phyloP scores from a whole-genome alignment of 2,329 filamentous ascomycete genomes.

The Ramularia collo-cygni region DNA sequence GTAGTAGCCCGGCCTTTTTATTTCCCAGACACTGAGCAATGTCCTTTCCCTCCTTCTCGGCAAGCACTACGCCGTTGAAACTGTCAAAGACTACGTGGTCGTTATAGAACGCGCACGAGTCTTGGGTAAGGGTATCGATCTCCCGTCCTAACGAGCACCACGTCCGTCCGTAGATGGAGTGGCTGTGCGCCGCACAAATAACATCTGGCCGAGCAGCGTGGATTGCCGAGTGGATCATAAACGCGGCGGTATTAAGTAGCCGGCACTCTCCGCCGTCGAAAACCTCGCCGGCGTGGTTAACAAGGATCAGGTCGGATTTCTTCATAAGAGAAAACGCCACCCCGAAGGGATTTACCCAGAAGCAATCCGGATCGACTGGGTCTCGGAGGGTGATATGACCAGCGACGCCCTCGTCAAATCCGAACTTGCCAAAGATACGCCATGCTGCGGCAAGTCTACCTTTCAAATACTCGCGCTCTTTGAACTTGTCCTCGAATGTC shows the following conservation, averaged over 20 bases:
- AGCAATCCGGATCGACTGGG: constrained; percentile 26
- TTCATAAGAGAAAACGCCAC: constrained; percentile 38
- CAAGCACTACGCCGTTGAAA: constrained; percentile 44
- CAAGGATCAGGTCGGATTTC: constrained; percentile 41
- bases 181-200: constrained; percentile 39
- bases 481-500: constrained; percentile 32
- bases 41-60: constrained; percentile 38
- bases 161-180: constrained; percentile 39
- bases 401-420: constrained; percentile 35
- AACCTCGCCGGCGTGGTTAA: constrained; percentile 38
- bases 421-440: constrained; percentile 37
- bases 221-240: constrained; percentile 41
- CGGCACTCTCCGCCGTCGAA: constrained; percentile 35
- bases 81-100: constrained; percentile 36
- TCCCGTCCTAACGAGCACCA: constrained; percentile 38
- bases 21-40: constrained; percentile 37
- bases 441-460: constrained; percentile 41
- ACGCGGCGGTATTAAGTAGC: constrained; percentile 40
- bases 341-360: constrained; percentile 36
- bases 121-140: constrained; percentile 41
- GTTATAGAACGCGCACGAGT: constrained; percentile 37
- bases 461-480: constrained; percentile 37
- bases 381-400: constrained; percentile 40
- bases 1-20: constrained; percentile 37
- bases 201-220: constrained; percentile 40